Percentiles rank a stretch among this genome's conserved stretches.
Conservation (phyloP, 768 basidiomycete genomes). For the Agaricus blazei region DNA sequence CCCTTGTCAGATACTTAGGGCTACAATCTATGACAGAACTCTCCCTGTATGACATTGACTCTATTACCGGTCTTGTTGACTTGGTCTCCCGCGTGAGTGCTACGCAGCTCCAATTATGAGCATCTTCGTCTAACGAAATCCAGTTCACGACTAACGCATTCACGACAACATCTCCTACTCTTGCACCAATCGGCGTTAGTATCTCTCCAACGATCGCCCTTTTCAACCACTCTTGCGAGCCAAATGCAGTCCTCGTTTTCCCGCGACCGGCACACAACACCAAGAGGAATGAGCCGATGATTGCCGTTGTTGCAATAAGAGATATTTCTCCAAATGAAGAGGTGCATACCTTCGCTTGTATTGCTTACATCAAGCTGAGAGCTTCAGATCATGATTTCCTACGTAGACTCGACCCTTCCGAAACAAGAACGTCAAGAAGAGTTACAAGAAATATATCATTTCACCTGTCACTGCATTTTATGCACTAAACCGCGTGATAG, state of each 20-base stretch:
- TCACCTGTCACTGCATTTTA: conserved; percentile 63
- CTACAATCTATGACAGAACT: conserved; percentile 56
- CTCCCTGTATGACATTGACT: conserved; percentile 48
- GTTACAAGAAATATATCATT: conserved; percentile 72
- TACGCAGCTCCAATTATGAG: background rate
- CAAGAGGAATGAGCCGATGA: conserved; percentile 42
- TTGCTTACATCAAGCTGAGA: background rate
- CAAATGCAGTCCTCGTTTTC: conserved; percentile 91
- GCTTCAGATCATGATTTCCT: conserved; percentile 69
- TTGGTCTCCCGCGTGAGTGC: conserved; percentile 63
- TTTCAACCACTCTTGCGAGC: conserved; percentile 84
- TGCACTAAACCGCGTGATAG: conserved; percentile 31
- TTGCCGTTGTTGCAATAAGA: conserved; percentile 71
- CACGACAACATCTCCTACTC: conserved; percentile 70
- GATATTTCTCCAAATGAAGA: conserved; percentile 65
- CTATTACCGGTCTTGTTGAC: conserved; percentile 60
- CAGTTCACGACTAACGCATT: conserved; percentile 93
- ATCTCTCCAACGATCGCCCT: conserved; percentile 77
- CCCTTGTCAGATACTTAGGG: conserved; percentile 66
- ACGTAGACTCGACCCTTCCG: conserved; percentile 82
- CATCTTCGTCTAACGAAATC: background rate
- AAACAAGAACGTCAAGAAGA: conserved; percentile 43
- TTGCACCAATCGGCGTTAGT: conserved; percentile 81
- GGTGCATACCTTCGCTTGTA: conserved; percentile 32
- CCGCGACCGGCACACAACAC: conserved; percentile 44